phyloP scores from a whole-genome alignment of 257 asterid genomes.

The Vinca minor region DNA sequence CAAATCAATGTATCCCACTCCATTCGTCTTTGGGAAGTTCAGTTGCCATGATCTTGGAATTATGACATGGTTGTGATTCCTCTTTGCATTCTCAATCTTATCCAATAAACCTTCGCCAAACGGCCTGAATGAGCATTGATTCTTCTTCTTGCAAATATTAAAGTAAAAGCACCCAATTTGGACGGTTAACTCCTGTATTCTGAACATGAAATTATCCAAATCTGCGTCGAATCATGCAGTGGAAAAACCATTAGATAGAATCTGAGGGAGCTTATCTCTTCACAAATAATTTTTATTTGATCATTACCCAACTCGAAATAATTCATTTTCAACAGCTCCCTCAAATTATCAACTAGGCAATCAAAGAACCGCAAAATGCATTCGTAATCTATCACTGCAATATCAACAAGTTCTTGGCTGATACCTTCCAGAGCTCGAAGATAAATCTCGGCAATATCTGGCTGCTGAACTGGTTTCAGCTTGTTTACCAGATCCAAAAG shows the following conservation, averaged over 20 bases:
- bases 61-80: background rate
- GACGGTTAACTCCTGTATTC: background rate
- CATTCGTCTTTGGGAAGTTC: slow-evolving; percentile 2
- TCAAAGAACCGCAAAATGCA: background rate
- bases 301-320: background rate
- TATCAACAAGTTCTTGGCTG: background rate
- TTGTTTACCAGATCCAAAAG: background rate
- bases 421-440: slow-evolving; percentile 4
- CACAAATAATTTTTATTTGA: background rate
- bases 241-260: slow-evolving; percentile 1
- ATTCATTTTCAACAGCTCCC: background rate
- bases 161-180: background rate
- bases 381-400: background rate
- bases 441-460: background rate
- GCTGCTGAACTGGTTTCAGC: background rate
- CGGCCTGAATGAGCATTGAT: no score
- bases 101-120: background rate
- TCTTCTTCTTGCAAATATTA: background rate
- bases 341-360: background rate
- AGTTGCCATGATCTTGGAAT: background rate
- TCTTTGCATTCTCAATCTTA: background rate
- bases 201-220: background rate
- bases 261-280: background rate
- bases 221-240: background rate
- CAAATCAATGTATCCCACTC: background rate